phyloP scores from a whole-genome alignment of 345 rosid species.

The Toxicodendron radicans region DNA sequence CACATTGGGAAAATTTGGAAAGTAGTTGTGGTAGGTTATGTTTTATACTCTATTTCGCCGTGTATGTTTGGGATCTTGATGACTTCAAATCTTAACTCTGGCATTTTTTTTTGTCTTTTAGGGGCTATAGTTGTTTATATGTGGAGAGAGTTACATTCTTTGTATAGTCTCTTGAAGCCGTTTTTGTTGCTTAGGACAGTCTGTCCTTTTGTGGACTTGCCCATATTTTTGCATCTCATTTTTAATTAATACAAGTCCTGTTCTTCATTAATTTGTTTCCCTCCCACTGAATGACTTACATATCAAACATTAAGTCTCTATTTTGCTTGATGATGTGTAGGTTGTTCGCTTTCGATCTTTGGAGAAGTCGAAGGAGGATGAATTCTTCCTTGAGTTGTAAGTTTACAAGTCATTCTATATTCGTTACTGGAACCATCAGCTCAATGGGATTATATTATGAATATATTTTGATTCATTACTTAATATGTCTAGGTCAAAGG shows the following conservation, averaged over 20 bases:
- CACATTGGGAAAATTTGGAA: not conserved
- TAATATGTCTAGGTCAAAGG: conserved; percentile 50
- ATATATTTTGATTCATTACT: not conserved
- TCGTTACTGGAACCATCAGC: conserved; percentile 27
- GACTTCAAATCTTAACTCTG: not conserved
- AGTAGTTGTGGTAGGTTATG: not conserved
- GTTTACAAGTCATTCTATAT: conserved; percentile 21
- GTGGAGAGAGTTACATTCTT: too few relatives aligned
- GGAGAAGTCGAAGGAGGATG: conserved; percentile 75
- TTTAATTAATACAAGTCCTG: too few relatives aligned
- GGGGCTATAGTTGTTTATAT: too few relatives aligned
- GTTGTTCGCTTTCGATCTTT: conserved; percentile 65
- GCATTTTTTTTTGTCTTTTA: not conserved
- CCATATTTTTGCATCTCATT: too few relatives aligned
- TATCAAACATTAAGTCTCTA: not conserved
- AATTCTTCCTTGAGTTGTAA: conserved; percentile 71
- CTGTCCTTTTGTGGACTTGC: too few relatives aligned
- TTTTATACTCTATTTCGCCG: not conserved
- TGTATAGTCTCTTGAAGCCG: too few relatives aligned
- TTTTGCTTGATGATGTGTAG: conserved; percentile 25
- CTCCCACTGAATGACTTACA: not conserved
- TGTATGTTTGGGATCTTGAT: not conserved
- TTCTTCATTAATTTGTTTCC: too few relatives aligned
- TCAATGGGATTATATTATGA: conserved; percentile 25
- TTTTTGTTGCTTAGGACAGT: too few relatives aligned